Base-by-base conservation (phyloP, 2,329 filamentous ascomycete genomes). In the Tolypocladium capitatum region DNA sequence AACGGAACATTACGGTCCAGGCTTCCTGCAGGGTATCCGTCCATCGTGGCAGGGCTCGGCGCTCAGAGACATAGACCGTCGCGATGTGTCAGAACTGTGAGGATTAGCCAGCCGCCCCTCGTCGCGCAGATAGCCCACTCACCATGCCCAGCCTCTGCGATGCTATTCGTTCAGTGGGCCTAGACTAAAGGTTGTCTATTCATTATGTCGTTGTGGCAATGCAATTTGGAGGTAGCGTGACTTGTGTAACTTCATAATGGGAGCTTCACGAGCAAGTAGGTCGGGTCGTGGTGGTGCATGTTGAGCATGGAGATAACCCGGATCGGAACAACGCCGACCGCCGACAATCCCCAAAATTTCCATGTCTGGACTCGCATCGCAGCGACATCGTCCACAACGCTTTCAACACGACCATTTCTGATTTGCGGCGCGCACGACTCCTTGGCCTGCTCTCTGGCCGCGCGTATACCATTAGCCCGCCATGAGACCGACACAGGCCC, bases 1-100 rank as follows among this genome's bases (percentile, higher is more conserved):
- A 95, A 75, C 33, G 91, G 91, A 58, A 94, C 75, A 67, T 92
- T 94, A 68, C 92, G 89, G 63, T 83, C 80, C 64, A 94, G 73
- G 70, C 90, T 94, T 65, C 83, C 84, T 49, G 70, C 64, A 47
- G 86, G 84, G 67, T 88, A 91, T 58, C 78, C 85, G 66, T 92
- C 84, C 86, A 92, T 92, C 52, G 56, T 60, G 51, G 20, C 49
- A 49, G 51, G 49, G 14, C 51, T 49, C 49, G 53, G 31, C 35
- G 43, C 46, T 49, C 50, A 45, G 49, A 55, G 53, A 56, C 56
- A 57, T 58, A 50, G 46, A 49, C 51, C 24, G 16, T 24, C 24
- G n/a, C 40, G 40, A 27, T 36, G 4, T 30, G 38, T 30, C 16
- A 28, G 20, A 40, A 24, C 38, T 42, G 38, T 28, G 24, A 42